Conservation (phyloP, 169 alveolate genomes). For the Plasmodium cynomolgi region DNA sequence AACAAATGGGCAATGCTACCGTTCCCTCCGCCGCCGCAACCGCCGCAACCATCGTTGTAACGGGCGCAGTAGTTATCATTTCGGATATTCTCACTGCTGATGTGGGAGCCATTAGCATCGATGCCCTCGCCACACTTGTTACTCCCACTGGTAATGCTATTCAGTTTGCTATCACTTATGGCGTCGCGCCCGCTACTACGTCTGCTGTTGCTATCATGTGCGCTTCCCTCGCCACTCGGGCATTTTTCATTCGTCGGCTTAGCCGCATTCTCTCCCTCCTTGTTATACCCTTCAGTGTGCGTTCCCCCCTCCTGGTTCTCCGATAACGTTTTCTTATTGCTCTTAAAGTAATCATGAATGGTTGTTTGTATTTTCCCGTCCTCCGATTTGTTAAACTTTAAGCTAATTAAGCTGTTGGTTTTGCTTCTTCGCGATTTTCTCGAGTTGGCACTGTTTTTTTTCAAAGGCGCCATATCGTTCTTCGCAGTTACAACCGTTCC, state of each 20-base stretch:
- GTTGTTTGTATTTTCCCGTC: slow-evolving; percentile 27
- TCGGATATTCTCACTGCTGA: neutral
- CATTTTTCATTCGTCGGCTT: neutral
- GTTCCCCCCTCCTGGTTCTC: neutral
- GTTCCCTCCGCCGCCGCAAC: neutral
- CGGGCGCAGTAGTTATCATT: neutral
- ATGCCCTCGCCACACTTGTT: neutral
- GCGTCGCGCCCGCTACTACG: neutral
- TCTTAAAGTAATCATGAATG: slow-evolving; percentile 35
- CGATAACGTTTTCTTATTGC: neutral
- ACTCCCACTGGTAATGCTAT: neutral
- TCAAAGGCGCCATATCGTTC: neutral
- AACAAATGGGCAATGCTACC: neutral
- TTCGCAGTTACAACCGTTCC: neutral
- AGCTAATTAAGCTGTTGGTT: neutral
- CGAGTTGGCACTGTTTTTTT: neutral
- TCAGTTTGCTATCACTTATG: neutral
- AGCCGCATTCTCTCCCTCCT: neutral
- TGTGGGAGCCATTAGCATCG: neutral
- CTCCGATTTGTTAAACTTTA: neutral
- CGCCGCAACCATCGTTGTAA: neutral
- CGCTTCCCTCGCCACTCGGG: neutral
- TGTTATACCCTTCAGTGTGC: neutral
- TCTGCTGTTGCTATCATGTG: neutral
- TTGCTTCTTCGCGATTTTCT: slow-evolving; percentile 1